These are phyloP conservation scores for Iodosphaeria phyllophila DNA, from an alignment of 2,329 filamentous ascomycete genomes.

Conservation along the genomic window DNA sequence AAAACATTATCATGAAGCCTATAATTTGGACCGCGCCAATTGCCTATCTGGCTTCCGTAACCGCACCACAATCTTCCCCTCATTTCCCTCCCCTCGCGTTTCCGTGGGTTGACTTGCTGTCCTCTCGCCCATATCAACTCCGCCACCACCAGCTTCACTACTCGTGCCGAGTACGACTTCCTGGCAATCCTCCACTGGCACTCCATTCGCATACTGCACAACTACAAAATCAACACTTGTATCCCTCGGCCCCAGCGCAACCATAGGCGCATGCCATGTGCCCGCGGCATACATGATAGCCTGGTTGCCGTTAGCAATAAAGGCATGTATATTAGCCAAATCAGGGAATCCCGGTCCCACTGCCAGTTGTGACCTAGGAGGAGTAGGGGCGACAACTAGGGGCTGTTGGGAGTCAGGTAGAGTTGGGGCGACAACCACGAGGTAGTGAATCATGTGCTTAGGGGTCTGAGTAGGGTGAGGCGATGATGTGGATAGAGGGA, in stretches of 20 bases:
- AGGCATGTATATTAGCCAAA: conserved; percentile 49
- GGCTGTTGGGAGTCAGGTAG: conserved; percentile 22
- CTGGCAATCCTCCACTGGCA: conserved; percentile 73
- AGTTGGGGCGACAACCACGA: conserved; percentile 79
- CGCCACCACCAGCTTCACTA: conserved; percentile 18
- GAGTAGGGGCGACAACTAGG: conserved; percentile 3
- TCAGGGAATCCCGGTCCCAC: conserved; percentile 57
- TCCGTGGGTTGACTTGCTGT: no score
- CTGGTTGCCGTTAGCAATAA: conserved; percentile 58
- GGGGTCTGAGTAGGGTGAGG: no score
- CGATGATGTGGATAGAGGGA: no score
- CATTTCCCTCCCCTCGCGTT: no score
- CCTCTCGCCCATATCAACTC: no score
- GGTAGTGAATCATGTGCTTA: conserved; percentile 34
- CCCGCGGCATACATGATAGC: conserved; percentile 84
- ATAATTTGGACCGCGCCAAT: no score
- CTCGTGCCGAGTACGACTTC: conserved; percentile 34
- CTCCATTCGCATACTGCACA: conserved; percentile 73
- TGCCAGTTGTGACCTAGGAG: conserved; percentile 22
- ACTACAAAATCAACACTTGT: conserved; percentile 70
- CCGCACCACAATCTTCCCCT: no score
- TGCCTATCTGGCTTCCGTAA: no score
- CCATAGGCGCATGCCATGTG: conserved; percentile 96
- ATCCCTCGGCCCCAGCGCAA: conserved; percentile 45
- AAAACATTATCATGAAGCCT: no score